Evolutionary conservation across 2,329 filamentous ascomycete genomes (phyloP), one percentile per base, ranked within the genome.

Genomic region (Zarea fungicola): DNA sequence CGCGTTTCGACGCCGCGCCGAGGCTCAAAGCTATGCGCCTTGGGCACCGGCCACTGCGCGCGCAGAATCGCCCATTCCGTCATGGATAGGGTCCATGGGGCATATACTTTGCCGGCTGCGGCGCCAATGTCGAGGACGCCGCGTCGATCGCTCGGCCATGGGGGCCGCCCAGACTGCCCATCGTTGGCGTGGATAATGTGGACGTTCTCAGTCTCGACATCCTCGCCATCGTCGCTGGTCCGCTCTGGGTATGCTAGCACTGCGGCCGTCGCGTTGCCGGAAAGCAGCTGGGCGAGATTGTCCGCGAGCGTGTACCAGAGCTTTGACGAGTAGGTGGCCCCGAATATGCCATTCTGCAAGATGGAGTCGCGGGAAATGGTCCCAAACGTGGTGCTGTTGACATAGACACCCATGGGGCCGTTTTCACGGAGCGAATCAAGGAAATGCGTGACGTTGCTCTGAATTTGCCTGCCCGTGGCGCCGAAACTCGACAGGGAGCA

Each of bases 321-420:
- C 0, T 56, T 51, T 0, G 71, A 67, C 37, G 62, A 66, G 55
- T 72, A 72, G 7, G 75, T 52, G 9, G 61, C 56, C 0, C 60
- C 57, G 39, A 74, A 73, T 2, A 74, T 57, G 10, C 63, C 70
- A 4, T 6, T 6, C 2, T 60, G 55, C 23, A 60, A 57, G 3
- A 72, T 54, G 1, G 61, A 60, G 37, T 62, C 57, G 49, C 64
- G 62, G 46, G 68, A 65, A 3, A 75, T 42, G 1, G 63, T 52
- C 0, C 70, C 71, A 22, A 71, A 69, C 4, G 63, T 55, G 2
- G 63, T 65, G 36, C 60, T 63, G 56, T 74, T 70, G 49, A 76
- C 50, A 46, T 75, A 74, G 11, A 73, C 66, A 64, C 25, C 16
- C 6, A 42, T 19, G 21, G 49, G 42, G 22, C 29, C 31, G 8